Percentiles rank a stretch among this genome's conserved stretches.
phyloP scores from a whole-genome alignment of 495 filamentous ascomycete genomes.

The Penicillium goetzii region DNA sequence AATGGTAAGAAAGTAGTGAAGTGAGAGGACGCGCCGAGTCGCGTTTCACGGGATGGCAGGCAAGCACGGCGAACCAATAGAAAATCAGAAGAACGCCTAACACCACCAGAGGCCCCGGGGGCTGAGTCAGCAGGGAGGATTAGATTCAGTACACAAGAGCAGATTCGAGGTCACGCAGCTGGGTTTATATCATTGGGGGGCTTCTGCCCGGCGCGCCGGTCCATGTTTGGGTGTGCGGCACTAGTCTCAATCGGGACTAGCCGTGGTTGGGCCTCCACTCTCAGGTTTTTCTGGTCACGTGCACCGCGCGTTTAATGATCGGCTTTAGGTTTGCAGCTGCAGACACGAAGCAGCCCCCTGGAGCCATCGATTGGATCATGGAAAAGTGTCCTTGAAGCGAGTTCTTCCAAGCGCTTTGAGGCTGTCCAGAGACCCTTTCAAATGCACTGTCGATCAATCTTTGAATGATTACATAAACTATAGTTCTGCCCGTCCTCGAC shows the following conservation, averaged over 20 bases:
- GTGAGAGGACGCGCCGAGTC: slow-evolving; percentile 20
- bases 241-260: slow-evolving; percentile 38
- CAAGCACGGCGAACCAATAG: slow-evolving; percentile 7
- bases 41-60: slow-evolving; percentile 14
- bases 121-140: slow-evolving; percentile 36
- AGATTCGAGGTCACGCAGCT: slow-evolving; percentile 54
- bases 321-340: slow-evolving; percentile 11
- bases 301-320: slow-evolving; percentile 28
- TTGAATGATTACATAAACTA: not conserved
- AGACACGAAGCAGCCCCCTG: slow-evolving; percentile 8
- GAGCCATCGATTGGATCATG: not conserved
- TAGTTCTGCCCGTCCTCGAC: slow-evolving; percentile 1
- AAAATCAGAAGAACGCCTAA: slow-evolving; percentile 31
- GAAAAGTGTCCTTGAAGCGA: not conserved
- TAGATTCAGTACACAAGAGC: slow-evolving; percentile 37
- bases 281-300: slow-evolving; percentile 47
- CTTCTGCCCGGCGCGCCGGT: slow-evolving; percentile 49
- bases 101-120: slow-evolving; percentile 19
- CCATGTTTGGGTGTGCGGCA: slow-evolving; percentile 46
- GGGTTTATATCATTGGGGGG: slow-evolving; percentile 57
- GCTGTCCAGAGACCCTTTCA: not conserved
- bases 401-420: not conserved
- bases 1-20: slow-evolving; percentile 23
- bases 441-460: not conserved
- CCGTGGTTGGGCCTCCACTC: slow-evolving; percentile 36